Base-by-base conservation (phyloP, 2,329 filamentous ascomycete species). In the Sclerotinia subarctica region DNA sequence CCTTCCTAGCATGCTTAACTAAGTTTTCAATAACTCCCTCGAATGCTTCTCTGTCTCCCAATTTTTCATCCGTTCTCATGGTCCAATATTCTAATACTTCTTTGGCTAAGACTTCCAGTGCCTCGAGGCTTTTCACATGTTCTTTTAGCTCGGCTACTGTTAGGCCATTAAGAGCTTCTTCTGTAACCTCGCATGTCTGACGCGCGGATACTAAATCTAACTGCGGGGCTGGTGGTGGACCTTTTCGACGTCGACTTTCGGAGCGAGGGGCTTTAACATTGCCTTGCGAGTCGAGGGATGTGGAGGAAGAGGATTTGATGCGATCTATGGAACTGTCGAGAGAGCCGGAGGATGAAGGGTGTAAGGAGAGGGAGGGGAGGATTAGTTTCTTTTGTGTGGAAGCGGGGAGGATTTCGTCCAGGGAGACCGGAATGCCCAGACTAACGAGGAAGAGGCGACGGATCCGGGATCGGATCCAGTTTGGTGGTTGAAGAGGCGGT, bases 351-450 rank as follows among this genome's bases (percentile, higher is more conserved):
- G 86, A 88, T 24, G 81, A 84, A 62, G 80, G 78, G 67, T 81
- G 81, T 24, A 82, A 74, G 32, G 77, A 73, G 24, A 95, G 89
- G 7, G 94, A 97, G 0, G 95, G 95, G 1, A 99, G 85, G 5
- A 99, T 86, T 24, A 99, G 88, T 78, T 98, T 98, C 85, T 98
- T 98, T 78, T 99, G 95, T 79, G 98, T 98, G 17, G 92, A 96
- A 0, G 94, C 94, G 0, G 95, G 95, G 10, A 99, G 86, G 67
- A 99, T 98, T 81, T 99, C 95, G 79, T 99, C 95, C 0, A 99
- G 85, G 75, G 99, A 95, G 56, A 99, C 93, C 1, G 95, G 95
- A 0, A 99, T 95, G 24, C 95, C 95, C 0, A 99, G 86, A 1
- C 94, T 97, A 66, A 99, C 94, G 53, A 99, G 88, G 78, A 99